Evolutionary conservation across 768 basidiomycete species (phyloP).

Genomic region (Leccinum truebloodii): DNA sequence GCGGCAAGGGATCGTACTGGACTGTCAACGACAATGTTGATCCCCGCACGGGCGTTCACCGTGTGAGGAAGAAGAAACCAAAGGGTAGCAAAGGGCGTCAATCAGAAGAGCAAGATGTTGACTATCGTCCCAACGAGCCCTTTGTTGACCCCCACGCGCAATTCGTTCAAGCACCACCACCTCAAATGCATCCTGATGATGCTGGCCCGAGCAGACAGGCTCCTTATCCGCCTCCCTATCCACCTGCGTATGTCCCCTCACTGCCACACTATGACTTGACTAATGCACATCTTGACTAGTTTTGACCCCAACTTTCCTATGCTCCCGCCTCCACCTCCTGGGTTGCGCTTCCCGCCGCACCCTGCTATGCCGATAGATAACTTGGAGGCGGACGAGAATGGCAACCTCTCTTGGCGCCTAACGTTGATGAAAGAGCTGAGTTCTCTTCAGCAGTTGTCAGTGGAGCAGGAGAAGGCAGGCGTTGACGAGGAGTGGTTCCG

Average conservation of each 20-base stretch:
- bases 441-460: slow-evolving; percentile 72
- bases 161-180: slow-evolving; percentile 49
- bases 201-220: slow-evolving; percentile 58
- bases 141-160: slow-evolving; percentile 59
- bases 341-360: slow-evolving; percentile 63
- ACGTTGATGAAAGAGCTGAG: slow-evolving; percentile 82
- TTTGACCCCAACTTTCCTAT: slow-evolving; percentile 75
- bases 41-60: slow-evolving; percentile 85
- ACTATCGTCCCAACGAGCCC: slow-evolving; percentile 58
- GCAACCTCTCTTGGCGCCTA: slow-evolving; percentile 76
- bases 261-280: neutral
- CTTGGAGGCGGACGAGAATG: slow-evolving; percentile 74
- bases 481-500: slow-evolving; percentile 84
- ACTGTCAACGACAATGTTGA: slow-evolving; percentile 90
- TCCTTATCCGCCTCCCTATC: slow-evolving; percentile 63
- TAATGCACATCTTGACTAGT: slow-evolving; percentile 37
- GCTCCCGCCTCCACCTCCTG: slow-evolving; percentile 50
- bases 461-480: slow-evolving; percentile 79
- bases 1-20: slow-evolving; percentile 92
- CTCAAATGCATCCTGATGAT: slow-evolving; percentile 59
- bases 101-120: slow-evolving; percentile 62
- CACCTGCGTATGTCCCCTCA: slow-evolving; percentile 46
- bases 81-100: slow-evolving; percentile 53
- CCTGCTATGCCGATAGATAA: slow-evolving; percentile 66
- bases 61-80: slow-evolving; percentile 84